Percentiles rank a stretch among this genome's conserved stretches.
phyloP scores from a whole-genome alignment of 1,284 basidiomycete species.

The Coriolopsis trogii region DNA sequence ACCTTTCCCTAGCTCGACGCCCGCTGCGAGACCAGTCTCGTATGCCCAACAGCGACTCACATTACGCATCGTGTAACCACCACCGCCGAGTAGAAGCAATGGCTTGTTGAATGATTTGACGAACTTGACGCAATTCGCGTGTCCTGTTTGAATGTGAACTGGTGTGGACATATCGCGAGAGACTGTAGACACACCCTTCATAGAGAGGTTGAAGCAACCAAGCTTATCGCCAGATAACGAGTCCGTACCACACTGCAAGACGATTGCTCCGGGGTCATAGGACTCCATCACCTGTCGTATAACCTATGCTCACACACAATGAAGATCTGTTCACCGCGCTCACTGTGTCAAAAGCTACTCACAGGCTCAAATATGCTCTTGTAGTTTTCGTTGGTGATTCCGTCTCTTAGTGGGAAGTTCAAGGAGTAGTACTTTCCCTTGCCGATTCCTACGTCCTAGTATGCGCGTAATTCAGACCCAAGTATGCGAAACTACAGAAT shows the following conservation, averaged over 20 bases:
- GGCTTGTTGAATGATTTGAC: conserved; percentile 97
- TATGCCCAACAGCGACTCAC: conserved; percentile 98
- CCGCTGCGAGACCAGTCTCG: conserved; percentile 96
- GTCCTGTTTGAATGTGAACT: conserved; percentile 52
- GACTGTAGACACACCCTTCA: conserved; percentile 69
- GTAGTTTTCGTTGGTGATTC: conserved; percentile 96
- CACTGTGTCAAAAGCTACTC: conserved; percentile 32
- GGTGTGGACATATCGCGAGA: neutral
- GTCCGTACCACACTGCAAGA: conserved; percentile 98
- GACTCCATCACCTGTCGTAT: conserved; percentile 95
- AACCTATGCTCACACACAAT: conserved; percentile 54
- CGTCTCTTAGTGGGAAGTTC: conserved; percentile 96
- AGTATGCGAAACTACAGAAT: neutral
- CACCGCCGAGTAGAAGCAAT: conserved; percentile 91
- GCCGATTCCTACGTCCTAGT: conserved; percentile 86
- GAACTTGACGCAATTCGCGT: conserved; percentile 97
- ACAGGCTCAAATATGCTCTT: conserved; percentile 96
- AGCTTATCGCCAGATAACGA: conserved; percentile 97
- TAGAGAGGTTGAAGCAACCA: conserved; percentile 95
- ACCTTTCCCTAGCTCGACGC: conserved; percentile 90
- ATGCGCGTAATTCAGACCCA: conserved; percentile 1
- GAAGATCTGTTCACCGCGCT: neutral
- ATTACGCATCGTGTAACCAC: conserved; percentile 98
- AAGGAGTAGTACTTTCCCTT: conserved; percentile 94
- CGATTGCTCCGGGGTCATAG: conserved; percentile 95